Base-by-base conservation (phyloP, 176 grass and related monocot genomes). In the Rhynchospora breviuscula region DNA sequence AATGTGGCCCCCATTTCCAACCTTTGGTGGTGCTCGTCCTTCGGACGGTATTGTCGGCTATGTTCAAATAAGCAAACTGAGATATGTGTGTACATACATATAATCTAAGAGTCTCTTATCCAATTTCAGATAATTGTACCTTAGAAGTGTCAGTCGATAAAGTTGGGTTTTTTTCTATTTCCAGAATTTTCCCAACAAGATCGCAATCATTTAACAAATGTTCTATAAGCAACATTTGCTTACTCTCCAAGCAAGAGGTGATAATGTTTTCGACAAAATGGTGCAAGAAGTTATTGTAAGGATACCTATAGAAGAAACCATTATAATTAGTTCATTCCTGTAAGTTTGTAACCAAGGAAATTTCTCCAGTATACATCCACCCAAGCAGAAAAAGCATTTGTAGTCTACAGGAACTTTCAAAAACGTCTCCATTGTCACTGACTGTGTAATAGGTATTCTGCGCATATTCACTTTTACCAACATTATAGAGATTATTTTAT, bases 211-310 rank as follows among this genome's bases (percentile, higher is more conserved):
- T 77, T 56, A 99, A 88, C 86, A 95, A 77, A 84, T 99, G 93
- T 22, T 67, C 78, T 79, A 95, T 89, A 81, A 99, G 68, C 71
- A 78, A 70, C 22, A 75, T 63, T 43, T 90, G 85, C 78, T 95
- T 95, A 84, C 93, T 99, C 68, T 95, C 93, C 79, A 99, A 87
- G 90, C 90, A 95, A 63, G 92, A 99, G 67, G 53, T 81, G 2
- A 93, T 90, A 66, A 99, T 91, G 75, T 88, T 99, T 83, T 99
- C 96, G 13, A 95, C 91, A 89, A 93, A 90, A 59, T 99, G 96
- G 61, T 99, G 96, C 86, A 99, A 90, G 91, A 99, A 99, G 51
- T 99, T 99, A 83, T 95, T 95, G 71, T 89, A 99, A 9, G 91
- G 93, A 84, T 99, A 99, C 96, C 96, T 99, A 73, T 79, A 54